Percentiles rank a stretch among this genome's conserved stretches.
Evolutionary conservation across 179 eudicot species (phyloP).

Genomic region (Beta macrorhiza): DNA sequence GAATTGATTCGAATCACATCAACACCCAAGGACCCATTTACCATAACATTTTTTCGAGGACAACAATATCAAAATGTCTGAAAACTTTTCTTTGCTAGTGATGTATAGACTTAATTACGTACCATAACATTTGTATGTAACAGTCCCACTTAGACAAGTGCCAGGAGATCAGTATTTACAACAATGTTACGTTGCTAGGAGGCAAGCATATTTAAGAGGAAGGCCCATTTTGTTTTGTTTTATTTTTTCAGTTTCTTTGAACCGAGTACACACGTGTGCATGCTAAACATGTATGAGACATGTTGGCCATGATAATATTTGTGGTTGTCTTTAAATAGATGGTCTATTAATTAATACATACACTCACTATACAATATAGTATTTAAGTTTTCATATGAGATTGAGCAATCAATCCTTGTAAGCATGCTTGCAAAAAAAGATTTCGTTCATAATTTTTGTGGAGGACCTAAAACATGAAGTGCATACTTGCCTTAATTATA

Average conservation of each 20-base stretch:
- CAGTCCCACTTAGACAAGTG: background rate
- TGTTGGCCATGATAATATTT: conserved; percentile 20
- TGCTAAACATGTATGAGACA: conserved; percentile 25
- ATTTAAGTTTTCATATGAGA: conserved; percentile 6
- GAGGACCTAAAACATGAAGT: conserved; percentile 10
- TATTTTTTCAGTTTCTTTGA: background rate
- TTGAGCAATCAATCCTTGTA: conserved; percentile 28
- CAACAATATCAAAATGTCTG: no score
- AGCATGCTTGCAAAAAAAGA: conserved; percentile 6
- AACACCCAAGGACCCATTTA: no score
- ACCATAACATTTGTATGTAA: background rate
- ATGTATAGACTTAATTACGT: no score
- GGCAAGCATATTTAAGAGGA: conserved; percentile 11
- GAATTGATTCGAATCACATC: no score
- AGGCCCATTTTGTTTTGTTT: background rate
- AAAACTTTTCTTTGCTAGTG: no score
- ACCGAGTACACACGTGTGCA: conserved; percentile 24
- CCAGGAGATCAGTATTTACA: background rate
- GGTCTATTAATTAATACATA: conserved; percentile 6
- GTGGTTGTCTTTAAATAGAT: conserved; percentile 6
- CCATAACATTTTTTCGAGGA: no score
- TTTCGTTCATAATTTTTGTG: background rate
- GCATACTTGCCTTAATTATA: conserved; percentile 1
- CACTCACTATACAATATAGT: background rate
- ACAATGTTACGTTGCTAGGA: conserved; percentile 2